Base-by-base conservation (phyloP, 2,329 filamentous ascomycete species). In the Emergomyces africanus region DNA sequence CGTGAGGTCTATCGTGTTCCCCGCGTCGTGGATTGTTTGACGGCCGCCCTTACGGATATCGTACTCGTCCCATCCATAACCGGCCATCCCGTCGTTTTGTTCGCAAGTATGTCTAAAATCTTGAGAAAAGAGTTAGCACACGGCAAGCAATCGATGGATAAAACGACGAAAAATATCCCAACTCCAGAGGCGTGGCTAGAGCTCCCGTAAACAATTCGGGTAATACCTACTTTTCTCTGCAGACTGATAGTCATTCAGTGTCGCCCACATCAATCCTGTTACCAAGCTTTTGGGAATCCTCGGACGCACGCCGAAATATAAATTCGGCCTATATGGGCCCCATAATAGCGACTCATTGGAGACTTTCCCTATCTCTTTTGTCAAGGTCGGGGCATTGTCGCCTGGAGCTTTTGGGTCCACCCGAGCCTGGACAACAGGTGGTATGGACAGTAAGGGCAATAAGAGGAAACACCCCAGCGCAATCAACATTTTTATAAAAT, bases 51-150 rank as follows among this genome's bases (percentile, higher is more conserved):
- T 87, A 60, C 94, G 82, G 25, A 90, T 86, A 74, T 99, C 94
- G 72, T 95, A 99, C 71, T 95, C 89, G 68, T 97, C 91, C 94
- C 94, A 99, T 62, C 94, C 94, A 72, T 99, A 99, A 59, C 92
- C 92, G 54, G 84, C 87, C 81, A 99, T 95, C 64, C 88, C 88
- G 71, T 95, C 90, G 71, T 94, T 83, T 72, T 99, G 94, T 73
- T 97, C 94, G 75, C 94, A 99, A 0, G 94, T 96, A 72, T 96
- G 90, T 64, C 94, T 85, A 67, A 96, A 87, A 66, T 86, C 89
- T 94, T 53, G 2, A 12, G 33, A 10, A 37, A 37, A 37, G 39
- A 25, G 5, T 53, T 23, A 53, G 50, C 10, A 53, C 15, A 9
- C 2, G 10, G 8, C 8, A 37, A 53, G 28, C 8, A 23, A 35